phyloP scores from a whole-genome alignment of 192 early-diverging fungal genomes.

The Entomortierella parvispora region DNA sequence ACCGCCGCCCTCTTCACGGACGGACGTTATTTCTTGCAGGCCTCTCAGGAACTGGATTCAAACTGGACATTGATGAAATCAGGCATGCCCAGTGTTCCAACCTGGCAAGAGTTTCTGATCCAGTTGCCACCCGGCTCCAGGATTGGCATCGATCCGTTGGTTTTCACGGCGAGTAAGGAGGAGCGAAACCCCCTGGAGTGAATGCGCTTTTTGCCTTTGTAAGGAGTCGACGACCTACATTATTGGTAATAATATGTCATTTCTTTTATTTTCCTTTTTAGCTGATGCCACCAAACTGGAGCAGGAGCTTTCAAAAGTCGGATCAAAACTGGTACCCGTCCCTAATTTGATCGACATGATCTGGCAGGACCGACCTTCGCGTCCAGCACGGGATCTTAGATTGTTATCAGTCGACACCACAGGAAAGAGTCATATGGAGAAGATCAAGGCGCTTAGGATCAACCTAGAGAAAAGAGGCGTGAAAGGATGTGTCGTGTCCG shows the following conservation, averaged over 20 bases:
- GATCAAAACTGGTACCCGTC: slow-evolving; percentile 76
- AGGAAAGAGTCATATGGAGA: slow-evolving; percentile 63
- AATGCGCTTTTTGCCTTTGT: too few relatives aligned
- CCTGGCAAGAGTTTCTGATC: slow-evolving; percentile 88
- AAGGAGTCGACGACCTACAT: neutral
- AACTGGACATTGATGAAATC: slow-evolving; percentile 96
- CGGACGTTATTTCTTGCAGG: slow-evolving; percentile 97
- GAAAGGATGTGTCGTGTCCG: slow-evolving; percentile 85
- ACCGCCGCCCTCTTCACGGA: slow-evolving; percentile 98
- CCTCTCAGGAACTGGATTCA: slow-evolving; percentile 79
- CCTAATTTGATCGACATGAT: slow-evolving; percentile 88
- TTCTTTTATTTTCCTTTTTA: slow-evolving; percentile 18
- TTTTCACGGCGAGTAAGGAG: slow-evolving; percentile 80
- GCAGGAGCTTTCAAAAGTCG: slow-evolving; percentile 63
- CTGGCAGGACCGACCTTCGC: slow-evolving; percentile 83
- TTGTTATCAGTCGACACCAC: slow-evolving; percentile 35
- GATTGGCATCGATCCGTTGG: slow-evolving; percentile 90
- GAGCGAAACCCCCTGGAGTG: too few relatives aligned
- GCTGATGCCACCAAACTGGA: slow-evolving; percentile 68
- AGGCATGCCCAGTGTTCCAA: slow-evolving; percentile 85
- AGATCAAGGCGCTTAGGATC: slow-evolving; percentile 77
- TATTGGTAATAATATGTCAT: neutral
- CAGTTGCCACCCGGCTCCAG: slow-evolving; percentile 73
- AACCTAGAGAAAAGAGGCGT: slow-evolving; percentile 69
- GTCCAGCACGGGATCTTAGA: slow-evolving; percentile 58